Evolutionary conservation across 345 rosid genomes (phyloP).

Genomic region (Mangifera indica): DNA sequence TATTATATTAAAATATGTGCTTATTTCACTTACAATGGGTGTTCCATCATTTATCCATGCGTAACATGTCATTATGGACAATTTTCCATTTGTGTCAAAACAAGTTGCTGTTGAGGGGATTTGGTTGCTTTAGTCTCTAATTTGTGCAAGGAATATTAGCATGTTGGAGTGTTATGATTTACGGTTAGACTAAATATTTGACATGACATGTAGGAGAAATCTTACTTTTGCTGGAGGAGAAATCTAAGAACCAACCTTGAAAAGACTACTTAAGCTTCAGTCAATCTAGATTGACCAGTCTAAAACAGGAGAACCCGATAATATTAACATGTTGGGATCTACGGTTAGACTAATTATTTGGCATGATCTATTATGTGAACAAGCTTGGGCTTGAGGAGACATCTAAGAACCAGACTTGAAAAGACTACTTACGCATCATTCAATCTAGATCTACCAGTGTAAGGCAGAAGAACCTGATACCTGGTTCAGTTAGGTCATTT

Average conservation of each 20-base stretch:
- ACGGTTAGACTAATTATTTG: not conserved
- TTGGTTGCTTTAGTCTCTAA: not conserved
- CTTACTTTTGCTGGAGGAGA: not conserved
- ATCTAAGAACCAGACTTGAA: not conserved
- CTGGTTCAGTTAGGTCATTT: not conserved
- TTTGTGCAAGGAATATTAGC: not conserved
- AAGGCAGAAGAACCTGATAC: not conserved
- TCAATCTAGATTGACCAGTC: not conserved
- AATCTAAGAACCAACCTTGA: not conserved
- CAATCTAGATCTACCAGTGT: not conserved
- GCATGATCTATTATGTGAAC: not conserved
- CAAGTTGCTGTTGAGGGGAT: conserved; percentile 2
- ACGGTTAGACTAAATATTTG: not conserved
- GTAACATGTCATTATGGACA: not conserved
- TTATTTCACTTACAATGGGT: not conserved
- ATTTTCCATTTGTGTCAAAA: not conserved
- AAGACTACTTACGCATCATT: conserved; percentile 7
- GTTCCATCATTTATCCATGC: not conserved
- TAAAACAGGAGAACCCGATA: not conserved
- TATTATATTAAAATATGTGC: not conserved
- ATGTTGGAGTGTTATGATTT: not conserved
- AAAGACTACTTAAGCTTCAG: conserved; percentile 10
- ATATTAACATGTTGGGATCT: not conserved
- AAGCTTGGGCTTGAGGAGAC: conserved; percentile 1
- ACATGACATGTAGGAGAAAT: not conserved